These are phyloP conservation scores for Lactifluus subvellereus DNA, from an alignment of 768 basidiomycete species.

Conservation along the genomic window DNA sequence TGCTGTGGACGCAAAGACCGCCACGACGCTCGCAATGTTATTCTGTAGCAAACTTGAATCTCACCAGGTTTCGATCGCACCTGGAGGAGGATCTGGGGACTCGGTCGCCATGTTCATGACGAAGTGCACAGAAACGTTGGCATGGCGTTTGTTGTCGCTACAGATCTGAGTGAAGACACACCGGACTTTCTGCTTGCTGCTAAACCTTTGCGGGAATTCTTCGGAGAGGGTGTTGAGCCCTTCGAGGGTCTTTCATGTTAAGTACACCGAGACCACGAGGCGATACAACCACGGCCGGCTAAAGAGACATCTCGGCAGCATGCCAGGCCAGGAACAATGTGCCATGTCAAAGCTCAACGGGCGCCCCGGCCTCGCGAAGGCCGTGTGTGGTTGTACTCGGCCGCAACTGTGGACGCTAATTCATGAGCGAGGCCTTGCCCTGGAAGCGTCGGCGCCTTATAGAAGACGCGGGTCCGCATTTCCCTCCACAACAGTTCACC, in stretches of 20 bases:
- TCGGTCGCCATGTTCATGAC: no score
- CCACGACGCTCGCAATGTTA: no score
- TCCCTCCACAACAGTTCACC: neutral
- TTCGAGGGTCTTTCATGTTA: neutral
- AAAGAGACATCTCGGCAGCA: no score
- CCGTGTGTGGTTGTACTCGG: neutral
- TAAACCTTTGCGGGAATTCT: neutral
- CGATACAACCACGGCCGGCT: neutral
- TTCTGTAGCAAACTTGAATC: no score
- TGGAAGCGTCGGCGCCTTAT: neutral
- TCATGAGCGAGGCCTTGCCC: neutral
- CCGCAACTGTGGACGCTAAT: neutral
- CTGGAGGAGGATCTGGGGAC: no score
- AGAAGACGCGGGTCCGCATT: neutral
- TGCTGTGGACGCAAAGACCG: no score
- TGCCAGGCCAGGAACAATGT: neutral
- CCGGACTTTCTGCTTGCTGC: neutral
- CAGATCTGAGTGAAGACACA: neutral
- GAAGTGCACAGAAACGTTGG: no score
- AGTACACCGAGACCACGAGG: neutral
- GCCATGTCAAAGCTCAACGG: neutral
- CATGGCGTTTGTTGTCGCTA: no score
- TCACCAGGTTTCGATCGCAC: no score
- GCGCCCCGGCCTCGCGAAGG: neutral
- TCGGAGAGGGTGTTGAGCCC: neutral